Evolutionary conservation across 139 green algal genomes (phyloP), one percentile per base, ranked within the genome.

Genomic region (Micractinium conductrix): DNA sequence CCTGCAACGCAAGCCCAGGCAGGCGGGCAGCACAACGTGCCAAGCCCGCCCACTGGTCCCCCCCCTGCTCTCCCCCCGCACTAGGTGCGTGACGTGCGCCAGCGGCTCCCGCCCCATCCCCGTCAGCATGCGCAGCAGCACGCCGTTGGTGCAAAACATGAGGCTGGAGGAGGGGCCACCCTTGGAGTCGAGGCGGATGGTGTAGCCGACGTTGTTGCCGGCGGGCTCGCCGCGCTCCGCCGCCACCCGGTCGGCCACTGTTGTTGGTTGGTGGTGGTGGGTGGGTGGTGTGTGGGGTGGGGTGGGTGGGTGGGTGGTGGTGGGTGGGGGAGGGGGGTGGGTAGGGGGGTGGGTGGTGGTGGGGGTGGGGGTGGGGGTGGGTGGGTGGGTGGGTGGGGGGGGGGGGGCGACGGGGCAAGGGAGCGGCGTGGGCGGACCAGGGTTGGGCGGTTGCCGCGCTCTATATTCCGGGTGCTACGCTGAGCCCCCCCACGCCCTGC

Each of bases 101-200:
- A 90, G 50, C 8, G 30, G 26, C 35, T 76, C 75, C 5, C 44
- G 21, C 33, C 30, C 86, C 14, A 81, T 81, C 30, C 82, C 79
- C 28, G 91, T 93, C 69, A 95, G 88, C 88, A 91, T 91, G 62
- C 92, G 88, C 79, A 95, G 89, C 86, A 95, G 86, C 68, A 97
- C 91, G 62, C 94, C 94, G 65, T 96, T 97, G 53, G 94, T 97
- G 88, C 88, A 94, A 85, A 95, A 93, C 84, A 94, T 91, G 63
- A 94, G 83, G 16, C 84, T 89, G 19, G 72, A 85, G 30, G 87
- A 44, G 48, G 60, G 58, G 33, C 84, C 78, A 42, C 86, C 69
- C 38, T 89, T 86, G 79, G 74, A 87, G 62, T 99, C 96, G 44
- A 97, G 87, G 8, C 91, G 89, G 45, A 97, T 92, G 69, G 86